phyloP scores from a whole-genome alignment of 2,329 filamentous ascomycete genomes.

The Ophiostoma ips region DNA sequence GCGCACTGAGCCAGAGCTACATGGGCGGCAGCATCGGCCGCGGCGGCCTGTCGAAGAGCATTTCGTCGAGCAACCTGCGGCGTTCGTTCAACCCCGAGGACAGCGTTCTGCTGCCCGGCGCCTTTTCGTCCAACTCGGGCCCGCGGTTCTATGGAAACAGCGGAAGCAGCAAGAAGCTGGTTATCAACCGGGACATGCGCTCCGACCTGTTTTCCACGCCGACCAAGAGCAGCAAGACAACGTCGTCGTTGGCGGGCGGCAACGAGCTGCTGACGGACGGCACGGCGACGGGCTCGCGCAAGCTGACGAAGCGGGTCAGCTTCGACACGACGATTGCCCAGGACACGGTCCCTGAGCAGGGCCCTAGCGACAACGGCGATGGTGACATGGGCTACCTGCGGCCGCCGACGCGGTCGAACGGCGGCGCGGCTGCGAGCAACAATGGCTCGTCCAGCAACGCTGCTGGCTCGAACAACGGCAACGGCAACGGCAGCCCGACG shows the following conservation, averaged over 20 bases:
- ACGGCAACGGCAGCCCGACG: not conserved
- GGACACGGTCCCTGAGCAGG: constrained; percentile 20
- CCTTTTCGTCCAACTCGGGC: constrained; percentile 57
- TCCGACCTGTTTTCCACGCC: constrained; percentile 55
- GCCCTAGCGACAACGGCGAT: constrained; percentile 24
- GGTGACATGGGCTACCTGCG: constrained; percentile 48
- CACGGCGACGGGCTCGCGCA: constrained; percentile 29
- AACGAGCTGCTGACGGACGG: too few species aligned
- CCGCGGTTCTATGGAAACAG: constrained; percentile 52
- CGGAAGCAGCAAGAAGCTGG: constrained; percentile 72
- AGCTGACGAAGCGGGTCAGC: constrained; percentile 75
- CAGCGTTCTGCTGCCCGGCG: constrained; percentile 72
- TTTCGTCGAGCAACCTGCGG: constrained; percentile 76
- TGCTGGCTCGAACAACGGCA: too few species aligned
- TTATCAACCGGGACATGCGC: constrained; percentile 78
- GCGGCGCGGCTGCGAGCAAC: constrained; percentile 31
- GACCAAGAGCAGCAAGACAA: constrained; percentile 36
- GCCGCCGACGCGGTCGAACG: constrained; percentile 29
- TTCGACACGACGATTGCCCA: constrained; percentile 57
- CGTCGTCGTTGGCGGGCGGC: too few species aligned
- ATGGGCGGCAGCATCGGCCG: constrained; percentile 53
- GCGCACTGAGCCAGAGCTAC: constrained; percentile 49
- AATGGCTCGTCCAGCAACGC: constrained; percentile 11
- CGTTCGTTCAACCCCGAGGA: constrained; percentile 71
- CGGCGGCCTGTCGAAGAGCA: constrained; percentile 62